Conservation (phyloP, 192 early-diverging fungal genomes). For the Ramicandelaber brevisporus region DNA sequence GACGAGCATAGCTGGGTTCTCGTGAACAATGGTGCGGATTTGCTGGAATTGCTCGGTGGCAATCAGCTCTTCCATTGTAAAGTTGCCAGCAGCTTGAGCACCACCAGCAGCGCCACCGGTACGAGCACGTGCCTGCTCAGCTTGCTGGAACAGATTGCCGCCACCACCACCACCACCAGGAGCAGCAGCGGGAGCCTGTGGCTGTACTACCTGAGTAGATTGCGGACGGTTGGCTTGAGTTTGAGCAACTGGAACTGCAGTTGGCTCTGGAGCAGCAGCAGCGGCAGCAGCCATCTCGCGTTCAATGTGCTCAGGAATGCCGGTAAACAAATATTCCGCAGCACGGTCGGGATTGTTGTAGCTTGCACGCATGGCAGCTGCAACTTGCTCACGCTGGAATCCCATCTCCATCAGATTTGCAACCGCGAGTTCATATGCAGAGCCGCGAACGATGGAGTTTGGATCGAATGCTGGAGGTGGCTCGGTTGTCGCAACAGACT, state of each 20-base stretch:
- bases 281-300: conserved; percentile 12
- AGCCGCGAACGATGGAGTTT: not conserved
- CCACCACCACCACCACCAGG: conserved; percentile 3
- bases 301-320: conserved; percentile 46
- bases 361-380: conserved; percentile 79
- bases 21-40: conserved; percentile 62
- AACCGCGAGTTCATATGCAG: conserved; percentile 45
- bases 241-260: conserved; percentile 11
- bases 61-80: conserved; percentile 24
- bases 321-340: conserved; percentile 85
- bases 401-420: conserved; percentile 89
- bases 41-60: conserved; percentile 76
- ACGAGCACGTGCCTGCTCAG: conserved; percentile 24
- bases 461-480: not conserved
- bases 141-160: conserved; percentile 30
- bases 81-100: conserved; percentile 4
- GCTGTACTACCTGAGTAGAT: conserved; percentile 2
- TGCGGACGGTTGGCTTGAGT: conserved; percentile 6
- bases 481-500: conserved; percentile 1
- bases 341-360: conserved; percentile 95
- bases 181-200: conserved; percentile 3
- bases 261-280: conserved; percentile 4
- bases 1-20: conserved; percentile 64
- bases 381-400: conserved; percentile 62
- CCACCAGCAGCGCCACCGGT: conserved; percentile 7